Conservation (phyloP, 2,329 filamentous ascomycete genomes). For the Fusarium praegraminearum region DNA sequence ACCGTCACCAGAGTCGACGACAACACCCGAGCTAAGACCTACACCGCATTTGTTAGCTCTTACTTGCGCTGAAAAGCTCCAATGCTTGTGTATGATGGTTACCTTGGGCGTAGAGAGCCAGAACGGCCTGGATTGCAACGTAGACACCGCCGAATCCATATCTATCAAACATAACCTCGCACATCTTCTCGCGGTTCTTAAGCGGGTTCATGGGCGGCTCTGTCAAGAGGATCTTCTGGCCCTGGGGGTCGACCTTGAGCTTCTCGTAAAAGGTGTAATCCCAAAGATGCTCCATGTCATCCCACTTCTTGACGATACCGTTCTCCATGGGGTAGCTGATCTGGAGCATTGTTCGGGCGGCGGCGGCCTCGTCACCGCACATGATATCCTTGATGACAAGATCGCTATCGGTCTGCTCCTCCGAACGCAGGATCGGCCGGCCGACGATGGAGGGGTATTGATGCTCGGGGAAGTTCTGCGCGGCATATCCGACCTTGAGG, state of each 20-base stretch:
- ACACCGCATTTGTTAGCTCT: constrained; percentile 32
- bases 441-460: constrained; percentile 99
- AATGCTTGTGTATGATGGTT: constrained; percentile 41
- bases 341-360: constrained; percentile 95
- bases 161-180: constrained; percentile 98
- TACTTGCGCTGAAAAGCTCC: background rate
- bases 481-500: constrained; percentile 99
- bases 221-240: constrained; percentile 96
- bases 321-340: constrained; percentile 99
- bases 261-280: constrained; percentile 99
- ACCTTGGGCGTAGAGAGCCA: constrained; percentile 97
- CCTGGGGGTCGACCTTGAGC: constrained; percentile 89
- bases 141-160: constrained; percentile 98
- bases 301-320: constrained; percentile 99
- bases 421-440: constrained; percentile 94
- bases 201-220: constrained; percentile 98
- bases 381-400: constrained; percentile 95
- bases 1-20: constrained; percentile 97
- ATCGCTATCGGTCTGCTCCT: constrained; percentile 77
- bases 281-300: constrained; percentile 99
- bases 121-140: constrained; percentile 95
- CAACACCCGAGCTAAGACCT: constrained; percentile 93
- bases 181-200: constrained; percentile 97
- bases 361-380: constrained; percentile 98
- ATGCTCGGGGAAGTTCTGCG: constrained; percentile 99